Conservation (phyloP, 2,329 filamentous ascomycete species). For the Apiospora kogelbergensis region DNA sequence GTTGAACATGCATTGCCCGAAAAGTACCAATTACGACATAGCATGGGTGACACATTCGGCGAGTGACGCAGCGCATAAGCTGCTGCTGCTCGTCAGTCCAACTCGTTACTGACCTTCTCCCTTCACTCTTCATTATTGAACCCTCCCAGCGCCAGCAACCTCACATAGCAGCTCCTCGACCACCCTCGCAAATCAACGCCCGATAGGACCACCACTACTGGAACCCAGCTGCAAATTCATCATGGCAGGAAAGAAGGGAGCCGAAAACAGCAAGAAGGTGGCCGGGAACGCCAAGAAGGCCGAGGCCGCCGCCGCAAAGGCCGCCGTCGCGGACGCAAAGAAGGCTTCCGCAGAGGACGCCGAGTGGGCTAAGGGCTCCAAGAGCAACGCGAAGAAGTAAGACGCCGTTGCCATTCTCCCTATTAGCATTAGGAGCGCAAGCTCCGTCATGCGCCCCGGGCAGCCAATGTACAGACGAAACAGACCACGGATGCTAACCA, state of each 20-base stretch:
- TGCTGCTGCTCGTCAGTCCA: not conserved
- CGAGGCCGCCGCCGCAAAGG: constrained; percentile 79
- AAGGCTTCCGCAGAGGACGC: constrained; percentile 66
- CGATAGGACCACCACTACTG: not conserved
- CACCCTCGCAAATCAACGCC: not conserved
- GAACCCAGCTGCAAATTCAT: not conserved
- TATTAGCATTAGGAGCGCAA: too few species aligned
- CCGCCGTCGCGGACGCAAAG: constrained; percentile 67
- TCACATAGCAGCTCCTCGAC: not conserved
- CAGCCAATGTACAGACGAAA: not conserved
- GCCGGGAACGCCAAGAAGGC: constrained; percentile 91
- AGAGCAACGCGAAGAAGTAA: constrained; percentile 85
- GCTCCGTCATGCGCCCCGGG: not conserved
- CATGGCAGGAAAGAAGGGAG: constrained; percentile 74
- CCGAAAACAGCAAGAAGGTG: constrained; percentile 84
- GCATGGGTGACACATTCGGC: not conserved
- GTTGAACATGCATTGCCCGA: not conserved
- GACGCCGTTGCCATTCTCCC: too few species aligned
- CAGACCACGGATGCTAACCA: not conserved
- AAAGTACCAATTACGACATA: not conserved
- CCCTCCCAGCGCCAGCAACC: not conserved
- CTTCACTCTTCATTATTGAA: not conserved
- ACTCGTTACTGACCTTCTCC: not conserved
- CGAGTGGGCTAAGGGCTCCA: constrained; percentile 84
- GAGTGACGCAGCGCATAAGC: not conserved